Evolutionary conservation across 176 grass and related monocot species (phyloP), one percentile per base, ranked within the genome.

Genomic region (Tillandsia fasciculata): DNA sequence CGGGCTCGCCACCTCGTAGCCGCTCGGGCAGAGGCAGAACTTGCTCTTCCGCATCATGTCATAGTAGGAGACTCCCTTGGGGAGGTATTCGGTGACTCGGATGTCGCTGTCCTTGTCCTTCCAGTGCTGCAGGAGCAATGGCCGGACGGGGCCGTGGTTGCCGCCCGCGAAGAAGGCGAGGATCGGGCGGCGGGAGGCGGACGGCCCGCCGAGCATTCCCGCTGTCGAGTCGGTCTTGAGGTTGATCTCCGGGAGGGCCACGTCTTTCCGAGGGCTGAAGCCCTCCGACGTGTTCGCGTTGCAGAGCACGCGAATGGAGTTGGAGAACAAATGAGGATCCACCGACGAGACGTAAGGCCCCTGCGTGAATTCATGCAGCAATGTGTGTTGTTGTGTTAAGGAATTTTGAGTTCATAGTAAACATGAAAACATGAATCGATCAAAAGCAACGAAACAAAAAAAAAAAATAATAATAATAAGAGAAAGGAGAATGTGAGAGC

Each of bases 251-350:
- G 84, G 93, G 52, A 97, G 77, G 0, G 89, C 83, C 0, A 90
- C 93, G 12, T 97, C 93, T 67, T 81, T 97, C 42, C 64, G 51
- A 0, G 89, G 86, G 65, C 67, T 15, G 86, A 97, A 97, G 6
- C 93, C 93, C 28, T 97, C 93, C 8, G 93, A 90, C 26, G 77
- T 97, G 83, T 97, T 97, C 64, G 89, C 89, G 52, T 97, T 97
- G 86, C 93, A 97, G 11, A 97, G 54, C 33, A 83, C 93, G 0
- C 93, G 86, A 65, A 97, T 90, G 9, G 93, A 72, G 65, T 87
- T 87, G 66, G 56, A 74, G 26, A 83, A 79, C 9, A 97, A 81
- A 10, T 79, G 26, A 12, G 2, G 61, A 33, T 85, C 12, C 12
- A 74, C 84, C 49, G 72, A 69, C 6, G 93, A 90, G 9, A 86